Percentiles rank a stretch among this genome's conserved stretches.
Conservation (phyloP, 805 yeast genomes). For the Suhomyces faveliae region DNA sequence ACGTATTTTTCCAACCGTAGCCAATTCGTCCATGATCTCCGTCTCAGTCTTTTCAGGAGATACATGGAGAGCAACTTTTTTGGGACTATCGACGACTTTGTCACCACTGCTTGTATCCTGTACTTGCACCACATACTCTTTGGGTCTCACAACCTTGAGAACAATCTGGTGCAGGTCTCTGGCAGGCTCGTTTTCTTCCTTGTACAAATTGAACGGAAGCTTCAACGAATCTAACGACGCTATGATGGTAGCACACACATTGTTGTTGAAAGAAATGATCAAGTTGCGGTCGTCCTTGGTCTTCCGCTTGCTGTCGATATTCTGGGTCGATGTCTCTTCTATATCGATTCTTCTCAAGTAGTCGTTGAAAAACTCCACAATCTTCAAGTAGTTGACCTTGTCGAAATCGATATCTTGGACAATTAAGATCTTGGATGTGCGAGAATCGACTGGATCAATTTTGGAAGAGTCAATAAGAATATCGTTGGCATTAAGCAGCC, state of each 20-base stretch:
- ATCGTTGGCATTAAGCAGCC: conserved; percentile 28
- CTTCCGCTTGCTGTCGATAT: conserved; percentile 33
- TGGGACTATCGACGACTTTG: conserved; percentile 40
- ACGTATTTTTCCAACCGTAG: conserved; percentile 39
- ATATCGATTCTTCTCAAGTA: conserved; percentile 45
- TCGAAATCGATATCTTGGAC: conserved; percentile 34
- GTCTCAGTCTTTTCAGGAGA: conserved; percentile 47
- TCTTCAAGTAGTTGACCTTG: conserved; percentile 30
- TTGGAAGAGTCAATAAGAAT: conserved; percentile 33
- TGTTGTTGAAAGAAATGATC: conserved; percentile 51
- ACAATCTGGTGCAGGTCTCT: conserved; percentile 11
- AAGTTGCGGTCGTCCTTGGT: conserved; percentile 37
- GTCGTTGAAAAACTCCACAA: conserved; percentile 46
- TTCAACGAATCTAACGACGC: conserved; percentile 39
- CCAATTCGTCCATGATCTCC: conserved; percentile 41
- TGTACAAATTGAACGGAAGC: conserved; percentile 28
- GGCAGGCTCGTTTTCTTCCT: conserved; percentile 15
- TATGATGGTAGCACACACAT: conserved; percentile 55
- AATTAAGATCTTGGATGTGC: conserved; percentile 30
- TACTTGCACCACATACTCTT: conserved; percentile 35
- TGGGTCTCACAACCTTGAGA: conserved; percentile 28
- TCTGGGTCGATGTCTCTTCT: conserved; percentile 34
- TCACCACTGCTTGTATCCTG: conserved; percentile 21
- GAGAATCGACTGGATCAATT: conserved; percentile 40
- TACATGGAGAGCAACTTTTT: conserved; percentile 47